These are phyloP conservation scores for Elsinoe australis DNA, from an alignment of 2,329 filamentous ascomycete genomes.

Conservation along the genomic window DNA sequence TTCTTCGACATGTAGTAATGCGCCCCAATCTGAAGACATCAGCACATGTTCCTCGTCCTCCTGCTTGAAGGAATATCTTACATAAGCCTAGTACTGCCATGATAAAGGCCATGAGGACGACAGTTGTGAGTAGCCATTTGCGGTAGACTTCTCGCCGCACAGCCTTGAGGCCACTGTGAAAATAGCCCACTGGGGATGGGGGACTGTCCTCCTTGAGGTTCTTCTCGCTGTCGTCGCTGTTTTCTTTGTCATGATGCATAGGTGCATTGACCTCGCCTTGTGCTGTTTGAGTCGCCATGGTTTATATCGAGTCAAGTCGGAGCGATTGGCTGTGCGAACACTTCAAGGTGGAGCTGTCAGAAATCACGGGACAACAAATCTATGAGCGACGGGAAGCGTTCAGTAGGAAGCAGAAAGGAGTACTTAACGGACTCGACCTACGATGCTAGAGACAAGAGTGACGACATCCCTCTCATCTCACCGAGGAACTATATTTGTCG, in stretches of 20 bases:
- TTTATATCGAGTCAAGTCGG: background rate
- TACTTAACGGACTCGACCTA: background rate
- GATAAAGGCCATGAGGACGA: slow-evolving; percentile 50
- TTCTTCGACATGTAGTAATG: slow-evolving; percentile 45
- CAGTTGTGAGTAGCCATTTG: slow-evolving; percentile 39
- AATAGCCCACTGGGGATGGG: slow-evolving; percentile 40
- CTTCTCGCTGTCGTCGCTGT: slow-evolving; percentile 17
- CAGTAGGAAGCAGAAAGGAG: background rate
- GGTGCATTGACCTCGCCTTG: slow-evolving; percentile 2
- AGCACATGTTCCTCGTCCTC: background rate
- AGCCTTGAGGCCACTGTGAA: slow-evolving; percentile 35
- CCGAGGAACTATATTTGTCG: slow-evolving; percentile 1
- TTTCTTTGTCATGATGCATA: slow-evolving; percentile 9
- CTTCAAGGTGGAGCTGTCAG: no score
- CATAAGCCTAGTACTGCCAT: slow-evolving; percentile 50
- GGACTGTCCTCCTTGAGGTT: slow-evolving; percentile 16
- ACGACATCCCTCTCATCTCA: slow-evolving; percentile 8
- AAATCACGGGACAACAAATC: no score
- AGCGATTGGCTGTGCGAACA: no score
- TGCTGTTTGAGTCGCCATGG: background rate
- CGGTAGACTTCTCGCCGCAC: slow-evolving; percentile 34
- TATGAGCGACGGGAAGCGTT: no score
- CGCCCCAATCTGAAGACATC: slow-evolving; percentile 44
- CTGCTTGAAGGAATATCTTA: slow-evolving; percentile 14
- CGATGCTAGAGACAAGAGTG: background rate